phyloP scores from a whole-genome alignment of 257 asterid species.

The Datura wrightii region DNA sequence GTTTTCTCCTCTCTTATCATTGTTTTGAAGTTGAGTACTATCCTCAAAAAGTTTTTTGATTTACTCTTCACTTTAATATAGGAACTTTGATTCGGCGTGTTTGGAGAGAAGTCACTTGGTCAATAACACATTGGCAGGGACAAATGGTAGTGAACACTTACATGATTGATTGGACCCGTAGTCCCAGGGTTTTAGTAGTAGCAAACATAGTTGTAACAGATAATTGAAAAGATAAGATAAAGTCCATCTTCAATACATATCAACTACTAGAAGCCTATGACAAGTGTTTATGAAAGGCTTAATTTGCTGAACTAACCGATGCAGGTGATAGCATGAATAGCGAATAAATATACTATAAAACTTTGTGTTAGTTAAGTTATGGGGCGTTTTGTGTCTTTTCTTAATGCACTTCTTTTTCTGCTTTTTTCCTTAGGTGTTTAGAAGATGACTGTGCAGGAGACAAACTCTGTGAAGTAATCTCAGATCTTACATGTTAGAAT shows the following conservation, averaged over 20 bases:
- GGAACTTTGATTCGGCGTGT: too few species aligned
- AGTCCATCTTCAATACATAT: neutral
- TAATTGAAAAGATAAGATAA: too few species aligned
- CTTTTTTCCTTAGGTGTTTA: neutral
- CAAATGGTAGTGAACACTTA: too few species aligned
- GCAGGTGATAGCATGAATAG: neutral
- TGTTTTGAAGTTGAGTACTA: too few species aligned
- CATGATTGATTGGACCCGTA: too few species aligned
- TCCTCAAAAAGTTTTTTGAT: too few species aligned
- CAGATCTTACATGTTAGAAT: constrained; percentile 11
- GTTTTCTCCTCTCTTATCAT: too few species aligned
- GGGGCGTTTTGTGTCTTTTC: neutral
- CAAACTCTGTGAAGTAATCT: neutral
- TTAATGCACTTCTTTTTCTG: constrained; percentile 20
- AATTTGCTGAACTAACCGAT: neutral
- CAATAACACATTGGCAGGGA: too few species aligned
- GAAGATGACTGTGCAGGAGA: neutral
- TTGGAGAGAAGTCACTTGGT: too few species aligned
- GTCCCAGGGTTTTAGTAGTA: too few species aligned
- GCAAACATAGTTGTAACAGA: too few species aligned
- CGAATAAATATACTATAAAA: neutral
- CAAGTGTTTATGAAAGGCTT: neutral
- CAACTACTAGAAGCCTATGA: constrained; percentile 1
- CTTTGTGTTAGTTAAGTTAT: neutral
- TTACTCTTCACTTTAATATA: too few species aligned